Evolutionary conservation across 129 eudicot genomes (phyloP).

Genomic region (Scalesia atractyloides): DNA sequence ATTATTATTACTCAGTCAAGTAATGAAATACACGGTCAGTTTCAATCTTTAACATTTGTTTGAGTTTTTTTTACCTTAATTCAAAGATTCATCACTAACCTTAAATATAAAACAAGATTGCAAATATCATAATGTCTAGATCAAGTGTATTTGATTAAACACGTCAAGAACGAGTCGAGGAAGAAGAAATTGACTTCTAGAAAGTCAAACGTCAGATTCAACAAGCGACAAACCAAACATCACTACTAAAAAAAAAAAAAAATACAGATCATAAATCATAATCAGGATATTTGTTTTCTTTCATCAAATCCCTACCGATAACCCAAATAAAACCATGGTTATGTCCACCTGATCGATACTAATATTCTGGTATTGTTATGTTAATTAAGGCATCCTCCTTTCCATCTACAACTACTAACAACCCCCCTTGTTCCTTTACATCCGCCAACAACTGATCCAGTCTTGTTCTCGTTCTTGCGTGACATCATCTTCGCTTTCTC

Average conservation of each 20-base stretch:
- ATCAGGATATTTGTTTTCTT: constrained; percentile 18
- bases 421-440: constrained; percentile 22
- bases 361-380: constrained; percentile 32
- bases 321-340: constrained; percentile 32
- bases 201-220: constrained; percentile 28
- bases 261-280: constrained; percentile 2
- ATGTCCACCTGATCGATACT: constrained; percentile 28
- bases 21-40: too few relatives aligned
- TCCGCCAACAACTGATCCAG: constrained; percentile 11
- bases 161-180: constrained; percentile 24
- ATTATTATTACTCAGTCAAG: too few relatives aligned
- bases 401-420: constrained; percentile 32
- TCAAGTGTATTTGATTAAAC: constrained; percentile 24
- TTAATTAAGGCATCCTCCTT: constrained; percentile 4
- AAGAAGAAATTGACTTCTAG: constrained; percentile 7
- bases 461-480: neutral
- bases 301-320: constrained; percentile 1
- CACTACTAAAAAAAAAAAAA: constrained; percentile 6
- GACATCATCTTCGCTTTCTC: constrained; percentile 6
- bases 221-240: constrained; percentile 29
- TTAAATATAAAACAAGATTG: neutral
- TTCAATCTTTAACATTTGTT: too few relatives aligned
- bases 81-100: too few relatives aligned
- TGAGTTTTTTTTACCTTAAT: too few relatives aligned
- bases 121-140: neutral